Evolutionary conservation across 73 alveolate species (phyloP).

Genomic region (Symbiodinium pilosum): DNA sequence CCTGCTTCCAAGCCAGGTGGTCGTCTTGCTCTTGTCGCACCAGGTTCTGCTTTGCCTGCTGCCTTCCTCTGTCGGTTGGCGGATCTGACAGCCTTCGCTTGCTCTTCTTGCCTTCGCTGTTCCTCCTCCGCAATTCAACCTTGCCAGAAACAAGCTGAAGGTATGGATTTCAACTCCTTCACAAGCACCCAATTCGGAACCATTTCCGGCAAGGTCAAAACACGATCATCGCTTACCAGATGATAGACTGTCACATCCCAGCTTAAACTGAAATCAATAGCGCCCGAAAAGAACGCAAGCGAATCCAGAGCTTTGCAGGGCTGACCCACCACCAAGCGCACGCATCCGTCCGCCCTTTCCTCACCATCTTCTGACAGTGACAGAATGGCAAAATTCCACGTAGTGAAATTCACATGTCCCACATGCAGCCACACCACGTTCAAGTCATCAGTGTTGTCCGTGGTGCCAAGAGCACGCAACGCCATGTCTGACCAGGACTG

Average conservation of each 20-base stretch:
- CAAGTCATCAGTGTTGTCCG: not conserved
- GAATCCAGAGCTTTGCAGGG: not conserved
- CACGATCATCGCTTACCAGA: not conserved
- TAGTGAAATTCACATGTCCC: not conserved
- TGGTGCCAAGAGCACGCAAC: not conserved
- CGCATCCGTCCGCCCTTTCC: not conserved
- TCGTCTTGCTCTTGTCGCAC: not conserved
- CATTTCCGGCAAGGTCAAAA: not conserved
- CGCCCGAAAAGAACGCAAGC: not conserved
- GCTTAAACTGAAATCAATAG: not conserved
- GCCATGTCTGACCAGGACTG: not conserved
- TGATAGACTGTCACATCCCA: not conserved
- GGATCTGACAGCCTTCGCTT: not conserved
- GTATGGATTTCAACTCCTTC: no score
- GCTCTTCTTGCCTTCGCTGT: not conserved
- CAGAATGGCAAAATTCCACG: not conserved
- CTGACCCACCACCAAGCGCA: not conserved
- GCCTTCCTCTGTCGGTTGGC: not conserved
- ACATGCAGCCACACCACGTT: not conserved
- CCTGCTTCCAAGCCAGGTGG: not conserved
- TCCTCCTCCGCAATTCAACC: not conserved
- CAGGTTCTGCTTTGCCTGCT: no score
- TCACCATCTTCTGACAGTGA: not conserved
- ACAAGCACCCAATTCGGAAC: conserved; percentile 8
- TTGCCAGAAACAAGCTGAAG: not conserved